Conservation (phyloP, 2,329 filamentous ascomycete genomes). For the Microdochium trichocladiopsis region DNA sequence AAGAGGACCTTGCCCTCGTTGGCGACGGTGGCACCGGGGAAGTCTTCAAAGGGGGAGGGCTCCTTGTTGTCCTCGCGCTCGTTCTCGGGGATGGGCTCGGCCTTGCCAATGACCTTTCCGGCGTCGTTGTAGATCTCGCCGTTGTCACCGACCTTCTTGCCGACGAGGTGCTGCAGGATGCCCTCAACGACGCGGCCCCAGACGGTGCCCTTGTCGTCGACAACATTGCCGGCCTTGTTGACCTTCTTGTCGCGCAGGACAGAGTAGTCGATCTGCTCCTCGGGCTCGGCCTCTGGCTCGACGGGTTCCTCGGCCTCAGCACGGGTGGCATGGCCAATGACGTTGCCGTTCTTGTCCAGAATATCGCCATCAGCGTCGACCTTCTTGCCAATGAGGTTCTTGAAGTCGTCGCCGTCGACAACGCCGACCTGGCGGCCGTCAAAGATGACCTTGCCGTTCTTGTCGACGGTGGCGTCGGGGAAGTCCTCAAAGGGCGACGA, state of each 20-base stretch:
- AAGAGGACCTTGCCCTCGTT: conserved; percentile 44
- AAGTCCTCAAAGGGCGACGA: conserved; percentile 26
- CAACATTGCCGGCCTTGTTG: conserved; percentile 52
- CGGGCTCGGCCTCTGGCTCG: conserved; percentile 10
- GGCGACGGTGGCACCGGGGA: conserved; percentile 46
- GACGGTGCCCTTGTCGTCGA: conserved; percentile 43
- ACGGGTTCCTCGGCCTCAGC: conserved; percentile 22
- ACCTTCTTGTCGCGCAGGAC: conserved; percentile 46
- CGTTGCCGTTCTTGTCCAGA: conserved; percentile 25
- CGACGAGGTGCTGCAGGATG: conserved; percentile 54
- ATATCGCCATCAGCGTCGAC: conserved; percentile 28
- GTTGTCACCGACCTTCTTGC: conserved; percentile 56
- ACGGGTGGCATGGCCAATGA: conserved; percentile 24
- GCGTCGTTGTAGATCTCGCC: conserved; percentile 66
- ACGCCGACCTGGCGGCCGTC: conserved; percentile 27
- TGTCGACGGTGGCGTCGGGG: conserved; percentile 24
- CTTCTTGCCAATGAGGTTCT: conserved; percentile 24
- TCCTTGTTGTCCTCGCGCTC: conserved; percentile 42
- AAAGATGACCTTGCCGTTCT: conserved; percentile 27
- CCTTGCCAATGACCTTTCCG: conserved; percentile 61
- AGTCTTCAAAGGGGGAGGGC: conserved; percentile 49
- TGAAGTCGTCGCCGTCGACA: conserved; percentile 27
- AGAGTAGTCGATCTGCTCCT: conserved; percentile 35
- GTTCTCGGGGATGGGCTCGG: conserved; percentile 53
- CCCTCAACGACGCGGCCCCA: conserved; percentile 60